These are phyloP conservation scores for Fusarium praegraminearum DNA, from an alignment of 2,329 filamentous ascomycete genomes.

Conservation along the genomic window DNA sequence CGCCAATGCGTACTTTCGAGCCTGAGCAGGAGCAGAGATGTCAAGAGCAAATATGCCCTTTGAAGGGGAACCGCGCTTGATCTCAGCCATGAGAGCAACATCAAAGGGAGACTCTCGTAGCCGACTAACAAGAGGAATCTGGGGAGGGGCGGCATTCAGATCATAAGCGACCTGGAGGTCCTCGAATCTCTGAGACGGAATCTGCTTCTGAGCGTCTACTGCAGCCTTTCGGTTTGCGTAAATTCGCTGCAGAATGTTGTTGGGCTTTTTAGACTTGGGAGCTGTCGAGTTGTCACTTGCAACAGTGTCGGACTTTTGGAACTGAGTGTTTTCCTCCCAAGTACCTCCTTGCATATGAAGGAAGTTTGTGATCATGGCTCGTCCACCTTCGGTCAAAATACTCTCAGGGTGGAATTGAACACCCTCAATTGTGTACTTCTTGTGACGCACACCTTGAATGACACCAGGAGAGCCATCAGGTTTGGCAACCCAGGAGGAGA, in stretches of 20 bases:
- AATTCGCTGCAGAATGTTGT: slow-evolving; percentile 90
- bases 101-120: slow-evolving; percentile 85
- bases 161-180: slow-evolving; percentile 91
- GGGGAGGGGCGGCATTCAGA: slow-evolving; percentile 84
- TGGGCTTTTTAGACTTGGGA: slow-evolving; percentile 71
- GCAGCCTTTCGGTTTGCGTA: slow-evolving; percentile 82
- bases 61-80: slow-evolving; percentile 95
- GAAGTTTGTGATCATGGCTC: slow-evolving; percentile 93
- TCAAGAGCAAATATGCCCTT: slow-evolving; percentile 93
- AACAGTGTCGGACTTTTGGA: slow-evolving; percentile 59
- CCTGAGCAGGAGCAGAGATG: slow-evolving; percentile 89
- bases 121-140: slow-evolving; percentile 82
- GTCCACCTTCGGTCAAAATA: slow-evolving; percentile 90
- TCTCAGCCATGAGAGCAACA: slow-evolving; percentile 96
- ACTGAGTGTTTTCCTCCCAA: slow-evolving; percentile 82
- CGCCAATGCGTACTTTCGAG: slow-evolving; percentile 89
- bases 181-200: slow-evolving; percentile 84
- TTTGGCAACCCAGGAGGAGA: slow-evolving; percentile 88
- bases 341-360: slow-evolving; percentile 88
- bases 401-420: slow-evolving; percentile 99
- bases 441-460: slow-evolving; percentile 97
- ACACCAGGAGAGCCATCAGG: slow-evolving; percentile 83
- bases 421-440: slow-evolving; percentile 89
- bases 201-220: slow-evolving; percentile 82
- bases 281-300: slow-evolving; percentile 47